phyloP scores from a whole-genome alignment of 164 flowering plant genomes.

The Kalanchoe fedtschenkoi region DNA sequence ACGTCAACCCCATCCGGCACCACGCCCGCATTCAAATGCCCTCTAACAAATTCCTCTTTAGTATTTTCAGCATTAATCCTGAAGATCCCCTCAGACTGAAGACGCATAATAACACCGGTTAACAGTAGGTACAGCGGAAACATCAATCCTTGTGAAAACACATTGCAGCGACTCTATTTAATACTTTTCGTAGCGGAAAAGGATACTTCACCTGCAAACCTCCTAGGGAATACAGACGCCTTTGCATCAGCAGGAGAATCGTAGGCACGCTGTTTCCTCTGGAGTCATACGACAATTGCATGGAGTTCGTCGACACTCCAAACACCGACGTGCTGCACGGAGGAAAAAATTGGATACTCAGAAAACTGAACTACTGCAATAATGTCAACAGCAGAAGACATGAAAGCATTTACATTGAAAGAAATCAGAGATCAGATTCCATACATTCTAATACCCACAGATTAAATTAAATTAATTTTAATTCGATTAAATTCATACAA shows the following conservation, averaged over 20 bases:
- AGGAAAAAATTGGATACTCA: background rate
- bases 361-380: background rate
- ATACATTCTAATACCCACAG: too few species aligned
- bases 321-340: constrained; percentile 4
- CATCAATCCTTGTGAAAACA: background rate
- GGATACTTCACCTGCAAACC: constrained; percentile 6
- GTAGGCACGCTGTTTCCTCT: constrained; percentile 10
- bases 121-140: background rate
- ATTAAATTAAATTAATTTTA: too few species aligned
- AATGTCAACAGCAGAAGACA: background rate
- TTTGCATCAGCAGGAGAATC: constrained; percentile 6
- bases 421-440: too few species aligned
- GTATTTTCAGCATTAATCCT: constrained; percentile 9
- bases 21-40: constrained; percentile 8
- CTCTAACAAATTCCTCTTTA: constrained; percentile 8
- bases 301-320: constrained; percentile 8
- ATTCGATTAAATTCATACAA: background rate
- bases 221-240: constrained; percentile 6
- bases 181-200: background rate
- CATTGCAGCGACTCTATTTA: background rate
- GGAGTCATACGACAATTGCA: constrained; percentile 9
- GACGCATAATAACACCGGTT: background rate
- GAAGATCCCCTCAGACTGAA: constrained; percentile 9
- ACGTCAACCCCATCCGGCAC: constrained; percentile 9
- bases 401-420: too few species aligned